Base-by-base conservation (phyloP, 2,329 filamentous ascomycete species). In the Diplodia seriata region DNA sequence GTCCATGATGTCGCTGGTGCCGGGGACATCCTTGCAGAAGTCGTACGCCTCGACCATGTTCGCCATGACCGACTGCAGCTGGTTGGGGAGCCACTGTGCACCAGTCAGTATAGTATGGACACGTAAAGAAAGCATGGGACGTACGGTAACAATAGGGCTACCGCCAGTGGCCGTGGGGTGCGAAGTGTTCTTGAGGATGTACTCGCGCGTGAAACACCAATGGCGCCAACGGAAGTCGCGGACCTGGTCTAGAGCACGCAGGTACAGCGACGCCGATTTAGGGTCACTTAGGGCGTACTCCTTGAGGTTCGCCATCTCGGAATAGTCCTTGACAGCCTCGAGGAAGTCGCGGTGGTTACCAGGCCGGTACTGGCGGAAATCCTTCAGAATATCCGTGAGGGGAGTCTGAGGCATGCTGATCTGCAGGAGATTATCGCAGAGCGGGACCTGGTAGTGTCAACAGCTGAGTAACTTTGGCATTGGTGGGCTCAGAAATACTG, bases 331-430 rank as follows among this genome's bases (percentile, higher is more conserved):
- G 26, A 97, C 91, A 75, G 89, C 90, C 70, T 88, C 86, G 40
- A 98, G 85, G 78, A 97, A 97, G 71, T 90, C 87, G 51, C 93
- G 89, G 78, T 98, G 94, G 74, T 96, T 94, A 66, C 90, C 91
- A 3, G 94, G 94, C 0, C 94, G 87, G 79, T 97, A 97, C 75
- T 90, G 85, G 70, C 94, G 87, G 84, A 98, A 98, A 78, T 97
- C 94, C 71, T 88, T 84, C 23, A 97, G 85, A 76, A 97, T 97
- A 67, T 90, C 88, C 0, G 94, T 97, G 55, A 97, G 87, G 0
- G 94, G 94, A 4, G 93, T 97, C 66, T 89, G 83, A 1, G 94
- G 94, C 93, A 97, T 97, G 70, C 88, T 85, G 54, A 97, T 89
- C 77, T 95, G 87, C 68, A 95, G 86, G 63, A 97, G 85, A 77